Conservation (phyloP, 2,329 filamentous ascomycete species). For the Xylariaceae sp. region DNA sequence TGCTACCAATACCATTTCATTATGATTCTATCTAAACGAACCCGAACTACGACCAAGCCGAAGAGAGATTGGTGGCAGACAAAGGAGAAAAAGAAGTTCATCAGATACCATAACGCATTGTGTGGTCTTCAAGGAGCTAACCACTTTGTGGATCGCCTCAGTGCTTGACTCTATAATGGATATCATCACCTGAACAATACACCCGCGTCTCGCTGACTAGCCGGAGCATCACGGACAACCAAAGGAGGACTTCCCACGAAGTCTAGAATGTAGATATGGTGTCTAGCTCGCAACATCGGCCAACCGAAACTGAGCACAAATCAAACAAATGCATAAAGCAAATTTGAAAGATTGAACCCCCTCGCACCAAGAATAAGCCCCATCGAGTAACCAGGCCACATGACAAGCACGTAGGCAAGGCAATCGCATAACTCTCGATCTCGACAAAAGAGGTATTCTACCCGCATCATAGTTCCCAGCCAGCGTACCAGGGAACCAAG, state of each 20-base stretch:
- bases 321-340: constrained; percentile 29
- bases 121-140: constrained; percentile 44
- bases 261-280: constrained; percentile 33
- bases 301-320: background rate
- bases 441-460: constrained; percentile 76
- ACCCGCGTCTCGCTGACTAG: constrained; percentile 10
- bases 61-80: background rate
- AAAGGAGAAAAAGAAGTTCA: constrained; percentile 30
- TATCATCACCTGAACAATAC: constrained; percentile 79
- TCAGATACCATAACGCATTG: constrained; percentile 51
- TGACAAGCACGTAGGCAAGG: constrained; percentile 39
- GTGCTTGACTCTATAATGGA: constrained; percentile 99
- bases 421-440: constrained; percentile 99
- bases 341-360: constrained; percentile 55
- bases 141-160: constrained; percentile 57
- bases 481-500: constrained; percentile 33
- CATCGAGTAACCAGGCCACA: constrained; percentile 87
- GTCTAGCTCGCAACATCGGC: constrained; percentile 20
- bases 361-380: constrained; percentile 99
- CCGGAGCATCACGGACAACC: constrained; percentile 12
- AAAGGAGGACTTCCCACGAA: constrained; percentile 29
- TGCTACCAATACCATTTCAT: background rate
- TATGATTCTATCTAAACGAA: too few relatives aligned
- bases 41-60: background rate
- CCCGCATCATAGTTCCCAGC: constrained; percentile 45